A percentile compares a stretch with the other conserved stretches of the same genome.
Evolutionary conservation across 495 filamentous ascomycete species (phyloP).

Genomic region (Chlorociboria aeruginascens): DNA sequence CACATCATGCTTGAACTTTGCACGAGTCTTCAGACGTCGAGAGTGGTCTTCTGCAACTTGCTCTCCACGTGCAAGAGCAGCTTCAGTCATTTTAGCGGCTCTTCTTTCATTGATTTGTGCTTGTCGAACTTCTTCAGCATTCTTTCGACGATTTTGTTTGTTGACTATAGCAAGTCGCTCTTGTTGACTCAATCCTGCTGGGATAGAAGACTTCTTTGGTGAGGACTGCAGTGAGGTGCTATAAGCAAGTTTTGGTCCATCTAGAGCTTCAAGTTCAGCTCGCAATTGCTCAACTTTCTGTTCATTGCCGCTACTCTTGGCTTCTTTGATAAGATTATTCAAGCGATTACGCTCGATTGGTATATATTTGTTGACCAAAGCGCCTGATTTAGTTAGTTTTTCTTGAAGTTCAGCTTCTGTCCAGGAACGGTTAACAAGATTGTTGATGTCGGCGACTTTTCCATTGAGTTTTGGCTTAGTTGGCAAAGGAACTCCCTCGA

Average conservation of each 20-base stretch:
- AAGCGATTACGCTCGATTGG: slow-evolving; percentile 51
- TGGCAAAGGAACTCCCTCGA: slow-evolving; percentile 60
- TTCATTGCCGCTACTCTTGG: slow-evolving; percentile 45
- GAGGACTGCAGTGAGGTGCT: slow-evolving; percentile 40
- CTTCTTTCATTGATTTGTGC: slow-evolving; percentile 72
- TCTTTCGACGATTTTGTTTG: slow-evolving; percentile 62
- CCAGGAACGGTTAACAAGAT: slow-evolving; percentile 63
- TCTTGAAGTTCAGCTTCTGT: slow-evolving; percentile 66
- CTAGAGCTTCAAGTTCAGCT: slow-evolving; percentile 53
- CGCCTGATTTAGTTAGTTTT: slow-evolving; percentile 59
- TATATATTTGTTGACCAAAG: slow-evolving; percentile 40
- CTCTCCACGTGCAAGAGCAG: slow-evolving; percentile 41
- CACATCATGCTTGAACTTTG: slow-evolving; percentile 50
- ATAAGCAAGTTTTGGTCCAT: slow-evolving; percentile 57
- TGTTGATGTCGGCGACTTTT: slow-evolving; percentile 75
- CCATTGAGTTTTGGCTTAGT: slow-evolving; percentile 47
- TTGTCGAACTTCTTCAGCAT: slow-evolving; percentile 69
- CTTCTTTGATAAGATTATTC: slow-evolving; percentile 48
- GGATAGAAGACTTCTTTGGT: slow-evolving; percentile 27
- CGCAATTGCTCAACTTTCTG: slow-evolving; percentile 47
- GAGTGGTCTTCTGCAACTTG: slow-evolving; percentile 38
- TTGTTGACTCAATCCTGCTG: slow-evolving; percentile 41
- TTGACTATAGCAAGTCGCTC: slow-evolving; percentile 70
- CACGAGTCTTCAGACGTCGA: slow-evolving; percentile 47
- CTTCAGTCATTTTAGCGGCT: slow-evolving; percentile 41